Evolutionary conservation across 176 grass and related monocot species (phyloP), one percentile per base, ranked within the genome.

Genomic region (Paspalum vaginatum): DNA sequence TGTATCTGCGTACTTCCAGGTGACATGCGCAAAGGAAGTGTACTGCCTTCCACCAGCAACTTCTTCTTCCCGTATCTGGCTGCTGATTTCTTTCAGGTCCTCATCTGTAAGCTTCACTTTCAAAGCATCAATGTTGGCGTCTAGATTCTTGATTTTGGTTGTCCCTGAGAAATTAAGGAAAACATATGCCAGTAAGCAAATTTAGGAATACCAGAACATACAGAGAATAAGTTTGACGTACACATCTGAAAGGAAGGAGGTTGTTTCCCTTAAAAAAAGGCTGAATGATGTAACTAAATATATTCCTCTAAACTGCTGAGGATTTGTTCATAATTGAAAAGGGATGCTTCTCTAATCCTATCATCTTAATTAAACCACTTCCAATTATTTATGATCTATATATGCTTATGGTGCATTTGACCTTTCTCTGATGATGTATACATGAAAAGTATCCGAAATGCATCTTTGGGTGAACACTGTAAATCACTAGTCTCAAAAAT

Each of bases 101-200:
- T 89, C 86, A 60, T 91, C 65, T 12, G 87, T 82, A 22, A 94
- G 84, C 37, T 82, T 94, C 68, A 91, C 53, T 56, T 89, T 87
- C 25, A 91, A 84, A 14, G 92, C 87, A 13, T 80, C 89, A 77
- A 94, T 87, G 81, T 91, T 94, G 72, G 85, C 72, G 81, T 94
- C 89, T 50, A 91, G 83, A 69, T 94, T 94, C 61, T 85, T 94
- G 20, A 89, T 89, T 79, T 91, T 94, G 32, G 92, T 94, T 67
- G 92, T 94, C 37, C 89, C 92, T 94, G 56, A 42, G 55, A 85
- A 89, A 76, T 70, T 70, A 42, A 21, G 70, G 20, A 76, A 49
- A 12, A 16, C 52, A 40, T 55, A 52, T 70, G 7, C 72, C 60
- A 89, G 61, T 69, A 70, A 72, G 55, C 22, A 68, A 76, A 78